Evolutionary conservation across 768 basidiomycete species (phyloP).

Genomic region (Thelephora ganbajun): DNA sequence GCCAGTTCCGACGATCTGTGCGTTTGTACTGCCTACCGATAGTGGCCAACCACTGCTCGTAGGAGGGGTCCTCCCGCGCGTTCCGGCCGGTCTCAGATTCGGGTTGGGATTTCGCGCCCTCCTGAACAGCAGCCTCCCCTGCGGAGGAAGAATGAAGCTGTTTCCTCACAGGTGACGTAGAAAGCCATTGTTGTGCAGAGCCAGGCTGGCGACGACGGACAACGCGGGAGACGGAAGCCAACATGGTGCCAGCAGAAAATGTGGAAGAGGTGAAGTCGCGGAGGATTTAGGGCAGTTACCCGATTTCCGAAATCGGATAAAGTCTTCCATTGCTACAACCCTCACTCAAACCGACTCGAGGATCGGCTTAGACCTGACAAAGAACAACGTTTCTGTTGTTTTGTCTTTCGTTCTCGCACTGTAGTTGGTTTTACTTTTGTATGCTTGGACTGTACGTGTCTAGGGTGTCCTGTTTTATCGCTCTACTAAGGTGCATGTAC

Average conservation of each 20-base stretch:
- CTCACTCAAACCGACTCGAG: no score
- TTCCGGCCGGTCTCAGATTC: not conserved
- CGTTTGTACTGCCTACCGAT: slow-evolving; percentile 31
- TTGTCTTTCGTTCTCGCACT: no score
- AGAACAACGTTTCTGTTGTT: no score
- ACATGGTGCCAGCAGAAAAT: not conserved
- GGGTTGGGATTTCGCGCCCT: slow-evolving; percentile 12
- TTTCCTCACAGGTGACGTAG: slow-evolving; percentile 5
- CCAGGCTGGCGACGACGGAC: not conserved
- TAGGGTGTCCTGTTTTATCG: no score
- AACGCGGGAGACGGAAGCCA: not conserved
- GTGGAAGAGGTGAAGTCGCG: not conserved
- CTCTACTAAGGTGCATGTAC: no score
- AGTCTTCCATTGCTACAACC: no score
- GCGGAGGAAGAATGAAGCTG: slow-evolving; percentile 6
- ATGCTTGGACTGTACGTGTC: no score
- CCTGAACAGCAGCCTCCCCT: slow-evolving; percentile 9
- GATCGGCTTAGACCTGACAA: no score
- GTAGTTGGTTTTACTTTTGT: no score
- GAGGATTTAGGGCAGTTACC: not conserved
- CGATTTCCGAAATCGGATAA: no score
- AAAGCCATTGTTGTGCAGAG: slow-evolving; percentile 2
- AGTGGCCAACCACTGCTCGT: slow-evolving; percentile 25
- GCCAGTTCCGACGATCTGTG: slow-evolving; percentile 41
- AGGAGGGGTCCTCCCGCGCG: slow-evolving; percentile 6